A percentile compares a stretch with the other conserved stretches of the same genome.
phyloP scores from a whole-genome alignment of 2,329 filamentous ascomycete species.

The Zymoseptoria passerinii region DNA sequence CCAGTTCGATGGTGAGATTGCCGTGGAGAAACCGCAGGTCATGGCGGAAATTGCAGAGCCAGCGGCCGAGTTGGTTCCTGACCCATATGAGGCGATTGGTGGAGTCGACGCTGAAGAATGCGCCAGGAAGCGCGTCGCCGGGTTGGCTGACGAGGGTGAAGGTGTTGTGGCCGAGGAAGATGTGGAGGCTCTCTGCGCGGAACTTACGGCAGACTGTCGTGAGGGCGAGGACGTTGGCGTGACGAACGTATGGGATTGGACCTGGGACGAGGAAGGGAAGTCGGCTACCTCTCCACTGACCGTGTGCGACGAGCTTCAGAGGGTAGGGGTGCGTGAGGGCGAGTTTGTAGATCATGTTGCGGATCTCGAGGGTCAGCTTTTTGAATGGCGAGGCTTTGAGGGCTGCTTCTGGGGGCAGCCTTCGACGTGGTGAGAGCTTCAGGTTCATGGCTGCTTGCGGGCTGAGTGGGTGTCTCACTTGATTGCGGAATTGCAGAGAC shows the following conservation, averaged over 20 bases:
- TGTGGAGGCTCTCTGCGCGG: not conserved
- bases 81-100: not conserved
- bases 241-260: not conserved
- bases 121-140: no score
- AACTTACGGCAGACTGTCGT: not conserved
- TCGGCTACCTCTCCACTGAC: not conserved
- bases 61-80: not conserved
- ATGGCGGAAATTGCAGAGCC: not conserved
- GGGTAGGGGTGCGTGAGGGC: not conserved
- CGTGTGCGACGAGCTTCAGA: not conserved
- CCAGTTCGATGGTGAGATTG: not conserved
- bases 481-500: not conserved
- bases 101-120: not conserved
- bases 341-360: not conserved
- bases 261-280: not conserved
- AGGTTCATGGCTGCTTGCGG: not conserved
- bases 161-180: not conserved
- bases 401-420: no score
- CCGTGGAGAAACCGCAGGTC: not conserved
- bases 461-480: not conserved
- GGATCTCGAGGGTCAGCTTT: not conserved
- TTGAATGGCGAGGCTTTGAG: not conserved
- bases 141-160: not conserved
- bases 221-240: not conserved
- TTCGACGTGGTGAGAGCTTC: not conserved